Evolutionary conservation across 2,329 filamentous ascomycete species (phyloP).

Genomic region (Aspergillus sp.): DNA sequence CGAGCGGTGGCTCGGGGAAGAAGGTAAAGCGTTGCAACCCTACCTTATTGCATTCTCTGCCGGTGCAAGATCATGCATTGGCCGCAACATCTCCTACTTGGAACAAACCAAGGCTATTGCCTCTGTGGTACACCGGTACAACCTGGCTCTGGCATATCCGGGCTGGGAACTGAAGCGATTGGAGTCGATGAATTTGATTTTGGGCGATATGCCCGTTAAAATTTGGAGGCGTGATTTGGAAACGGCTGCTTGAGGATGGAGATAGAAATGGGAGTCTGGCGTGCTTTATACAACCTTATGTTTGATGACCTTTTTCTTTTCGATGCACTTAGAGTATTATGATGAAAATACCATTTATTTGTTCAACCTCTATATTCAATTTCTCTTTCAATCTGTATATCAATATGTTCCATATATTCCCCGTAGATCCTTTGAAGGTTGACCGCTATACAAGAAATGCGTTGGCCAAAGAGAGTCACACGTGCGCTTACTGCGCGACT

Average conservation of each 20-base stretch:
- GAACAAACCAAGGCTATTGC: constrained; percentile 45
- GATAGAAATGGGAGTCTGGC: too few relatives aligned
- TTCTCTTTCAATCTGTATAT: too few relatives aligned
- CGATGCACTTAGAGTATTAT: too few relatives aligned
- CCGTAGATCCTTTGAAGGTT: too few relatives aligned
- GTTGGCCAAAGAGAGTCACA: too few relatives aligned
- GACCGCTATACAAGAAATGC: too few relatives aligned
- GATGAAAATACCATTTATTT: too few relatives aligned
- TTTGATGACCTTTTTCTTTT: constrained; percentile 1
- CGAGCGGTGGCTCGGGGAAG: constrained; percentile 39
- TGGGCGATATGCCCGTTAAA: constrained; percentile 14
- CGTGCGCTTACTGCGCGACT: too few relatives aligned
- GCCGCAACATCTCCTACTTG: constrained; percentile 36
- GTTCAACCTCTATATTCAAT: too few relatives aligned
- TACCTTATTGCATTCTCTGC: constrained; percentile 37
- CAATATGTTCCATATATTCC: too few relatives aligned
- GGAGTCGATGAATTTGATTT: constrained; percentile 12
- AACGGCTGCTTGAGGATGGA: too few relatives aligned
- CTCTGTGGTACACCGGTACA: constrained; percentile 40
- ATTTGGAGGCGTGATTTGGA: constrained; percentile 5
- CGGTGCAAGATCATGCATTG: constrained; percentile 34
- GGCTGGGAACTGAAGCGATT: constrained; percentile 23
- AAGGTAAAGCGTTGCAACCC: constrained; percentile 34
- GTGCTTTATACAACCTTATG: too few relatives aligned
- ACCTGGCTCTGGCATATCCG: constrained; percentile 30